Base-by-base conservation (phyloP, 306 rosid genomes). In the Gleditsia sinensis region DNA sequence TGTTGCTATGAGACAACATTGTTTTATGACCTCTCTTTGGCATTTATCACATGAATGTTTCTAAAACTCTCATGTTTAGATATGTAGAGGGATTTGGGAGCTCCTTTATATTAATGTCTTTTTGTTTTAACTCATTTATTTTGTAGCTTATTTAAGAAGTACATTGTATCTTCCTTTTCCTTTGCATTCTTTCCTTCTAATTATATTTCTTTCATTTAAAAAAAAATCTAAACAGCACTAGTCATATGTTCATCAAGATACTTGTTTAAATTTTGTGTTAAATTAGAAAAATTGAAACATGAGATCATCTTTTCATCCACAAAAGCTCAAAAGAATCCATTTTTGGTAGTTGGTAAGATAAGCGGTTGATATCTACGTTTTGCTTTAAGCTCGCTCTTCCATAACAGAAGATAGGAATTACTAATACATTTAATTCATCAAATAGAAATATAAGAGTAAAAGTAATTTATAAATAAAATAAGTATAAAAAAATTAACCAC, bases 401-500 rank as follows among this genome's bases (percentile, higher is more conserved):
- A 72, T 67, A 67, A 76, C 50, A 24, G 24, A 21, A 19, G 71
- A 58, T 16, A 67, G 46, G 12, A 40, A 67, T 40, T 62, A 62
- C 65, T 39, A 40, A 36, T 33, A 36, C 67, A 19, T 62, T 46
- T 40, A 32, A 9, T 42, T 40, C 68, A 53, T 51, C 37, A 69
- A 19, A 8, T 32, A 55, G 53, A 53, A 67, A 57, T 57, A 58
- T 17, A 59, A 75, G 67, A 43, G 42, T 12, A 53, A 32, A 37
- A 20, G 59, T 42, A 23, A 69, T 57, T 68, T 43, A 43, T 20
- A 67, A 43, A 34, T 10, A 42, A 51, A 39, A 57, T 24, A 36
- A 62, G 51, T 14, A 56, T 66, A 32, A 30, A 69, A 75, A 82
- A 78, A 27, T 77, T 57, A 59, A 83, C 78, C 77, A 77, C 67